Evolutionary conservation across 2,329 filamentous ascomycete species (phyloP), one percentile per base, ranked within the genome.

Genomic region (Calonectria montana): DNA sequence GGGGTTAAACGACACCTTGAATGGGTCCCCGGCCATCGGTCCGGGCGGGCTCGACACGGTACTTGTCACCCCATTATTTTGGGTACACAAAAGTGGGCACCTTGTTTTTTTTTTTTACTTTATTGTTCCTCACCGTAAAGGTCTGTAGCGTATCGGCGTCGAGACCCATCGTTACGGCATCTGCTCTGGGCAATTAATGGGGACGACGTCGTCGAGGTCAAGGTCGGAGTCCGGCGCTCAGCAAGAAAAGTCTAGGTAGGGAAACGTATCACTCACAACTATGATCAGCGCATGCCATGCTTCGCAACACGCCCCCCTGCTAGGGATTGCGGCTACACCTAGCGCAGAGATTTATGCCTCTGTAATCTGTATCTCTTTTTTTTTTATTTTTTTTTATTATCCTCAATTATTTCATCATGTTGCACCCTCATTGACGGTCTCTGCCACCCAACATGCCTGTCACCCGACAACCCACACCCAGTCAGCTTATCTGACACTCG

Each of bases 401-500:
- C 23, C 15, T 43, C 25, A n/a, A 37, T 59, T 55, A 67, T 64
- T 27, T 41, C 16, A 23, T 53, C 23, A 12, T 31, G 45, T 18
- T 66, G 53, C 69, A 45, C 68, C 53, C 57, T 59, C 43, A 16
- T 57, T 45, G n/a, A 37, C 50, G 50, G 25, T 29, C 12, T 31
- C 50, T 57, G 31, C 50, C 50, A 71, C 73, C 69, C 67, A 71
- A 29, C 62, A 64, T 21, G 10, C 50, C 62, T 45, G 57, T 74
- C 73, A 64, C 69, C 67, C 67, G 65, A 74, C 71, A 72, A 67
- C 65, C 70, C 71, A 70, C 67, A 65, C 37, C 70, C 64, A 77
- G 76, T 77, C 76, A 78, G 73, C 77, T 77, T 78, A 77, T 78
- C 76, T 72, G 67, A 68, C 68, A 62, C 43, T 39, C 18, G 41